Evolutionary conservation across 1,139 yeast genomes (phyloP), one percentile per base, ranked within the genome.

Genomic region (Diutina scorzettiae): DNA sequence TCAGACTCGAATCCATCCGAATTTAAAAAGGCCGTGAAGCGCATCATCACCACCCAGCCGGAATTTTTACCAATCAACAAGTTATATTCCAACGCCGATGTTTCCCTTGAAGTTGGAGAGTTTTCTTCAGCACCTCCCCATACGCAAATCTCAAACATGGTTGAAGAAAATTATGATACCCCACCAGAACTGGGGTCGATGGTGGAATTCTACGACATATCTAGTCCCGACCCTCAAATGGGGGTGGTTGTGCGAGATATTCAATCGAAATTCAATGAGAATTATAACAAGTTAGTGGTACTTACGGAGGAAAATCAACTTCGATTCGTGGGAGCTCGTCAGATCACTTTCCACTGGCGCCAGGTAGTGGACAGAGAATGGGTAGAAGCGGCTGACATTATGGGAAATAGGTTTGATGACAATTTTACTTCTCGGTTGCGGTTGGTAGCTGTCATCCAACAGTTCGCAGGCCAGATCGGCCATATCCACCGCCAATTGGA

Each of bases 231-330:
- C 2, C 34, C 47, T 4, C 43, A 42, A 1, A 45, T 63, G 31
- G 73, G 73, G 0, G 46, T 66, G 1, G 71, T 69, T 2, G 25
- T 68, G 2, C 48, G 56, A 40, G 58, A 51, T 23, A 51, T 66
- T 1, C 44, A 50, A 30, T 55, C 69, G 12, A 54, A 52, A 24
- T 69, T 69, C 47, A 61, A 66, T 47, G 62, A 56, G 34, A 52
- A 50, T 44, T 58, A 56, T 43, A 66, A 64, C 48, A 62, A 62
- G 42, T 34, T 62, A 27, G 37, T 55, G 17, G 63, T 67, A 1
- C 51, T 69, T 31, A 58, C 64, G n/a, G 41, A 49, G 5, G 52
- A 55, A n/a, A 66, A 66, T 45, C 58, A 55, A 20, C 44, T 64
- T 3, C 47, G 50, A 3, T 44, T 51, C 5, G 60, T 66, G 0